These are phyloP conservation scores for Debaryomyces coudertii DNA, from an alignment of 1,139 yeast species.

Conservation along the genomic window DNA sequence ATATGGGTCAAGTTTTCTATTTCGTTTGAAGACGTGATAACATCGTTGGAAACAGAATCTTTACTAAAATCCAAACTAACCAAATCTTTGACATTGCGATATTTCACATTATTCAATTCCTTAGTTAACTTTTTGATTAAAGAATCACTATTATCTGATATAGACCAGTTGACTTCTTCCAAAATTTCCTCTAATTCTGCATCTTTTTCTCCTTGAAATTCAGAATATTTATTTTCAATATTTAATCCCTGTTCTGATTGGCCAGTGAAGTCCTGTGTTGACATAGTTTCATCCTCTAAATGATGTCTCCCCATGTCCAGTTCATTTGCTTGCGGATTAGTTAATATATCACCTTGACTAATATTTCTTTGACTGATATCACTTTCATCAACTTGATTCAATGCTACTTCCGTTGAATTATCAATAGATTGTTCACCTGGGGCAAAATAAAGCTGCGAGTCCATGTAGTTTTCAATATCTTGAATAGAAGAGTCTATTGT, in stretches of 20 bases:
- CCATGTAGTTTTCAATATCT: conserved; percentile 48
- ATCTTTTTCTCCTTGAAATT: conserved; percentile 32
- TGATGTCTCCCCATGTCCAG: conserved; percentile 13
- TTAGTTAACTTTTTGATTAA: conserved; percentile 59
- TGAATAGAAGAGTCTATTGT: conserved; percentile 40
- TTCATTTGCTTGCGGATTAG: conserved; percentile 17
- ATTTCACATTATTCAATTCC: conserved; percentile 47
- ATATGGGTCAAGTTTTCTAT: conserved; percentile 64
- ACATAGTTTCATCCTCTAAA: conserved; percentile 12
- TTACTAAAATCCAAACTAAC: conserved; percentile 45
- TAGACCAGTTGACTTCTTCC: conserved; percentile 75
- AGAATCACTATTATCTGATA: conserved; percentile 61
- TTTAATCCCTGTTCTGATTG: conserved; percentile 8
- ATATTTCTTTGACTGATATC: conserved; percentile 6
- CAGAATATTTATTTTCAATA: conserved; percentile 3
- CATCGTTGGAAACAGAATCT: conserved; percentile 38
- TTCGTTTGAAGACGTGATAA: conserved; percentile 54
- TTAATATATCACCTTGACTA: conserved; percentile 6
- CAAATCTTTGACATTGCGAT: conserved; percentile 41
- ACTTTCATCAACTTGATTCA: conserved; percentile 1
- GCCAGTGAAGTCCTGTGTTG: conserved; percentile 14
- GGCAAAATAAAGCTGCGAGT: conserved; percentile 34
- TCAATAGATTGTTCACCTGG: conserved; percentile 1
- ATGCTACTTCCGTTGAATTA: not conserved
- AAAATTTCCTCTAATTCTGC: conserved; percentile 66